Evolutionary conservation across 768 basidiomycete genomes (phyloP).

Genomic region (Chalciporus sphaerocephalus): DNA sequence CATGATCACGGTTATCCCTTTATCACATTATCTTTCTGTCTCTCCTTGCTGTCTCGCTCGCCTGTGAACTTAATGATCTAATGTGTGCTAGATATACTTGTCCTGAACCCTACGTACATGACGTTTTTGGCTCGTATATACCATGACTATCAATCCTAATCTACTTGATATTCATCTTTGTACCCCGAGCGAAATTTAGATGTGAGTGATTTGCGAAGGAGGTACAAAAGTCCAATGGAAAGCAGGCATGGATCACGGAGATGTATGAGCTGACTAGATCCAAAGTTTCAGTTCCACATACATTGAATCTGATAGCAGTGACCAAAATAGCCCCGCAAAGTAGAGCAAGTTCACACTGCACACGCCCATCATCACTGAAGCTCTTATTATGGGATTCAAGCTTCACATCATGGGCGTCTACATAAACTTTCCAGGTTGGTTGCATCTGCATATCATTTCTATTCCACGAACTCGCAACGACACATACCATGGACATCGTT

Average conservation of each 20-base stretch:
- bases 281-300: no score
- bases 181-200: no score
- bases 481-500: slow-evolving; percentile 35
- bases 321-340: no score
- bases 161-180: no score
- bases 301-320: no score
- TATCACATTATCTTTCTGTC: neutral
- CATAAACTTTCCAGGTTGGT: neutral
- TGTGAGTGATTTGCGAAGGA: no score
- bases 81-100: slow-evolving; percentile 5
- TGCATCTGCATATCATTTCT: neutral
- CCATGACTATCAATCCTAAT: neutral
- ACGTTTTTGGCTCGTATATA: neutral
- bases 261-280: no score
- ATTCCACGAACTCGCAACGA: neutral
- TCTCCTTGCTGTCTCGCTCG: slow-evolving; percentile 3
- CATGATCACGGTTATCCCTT: neutral
- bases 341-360: no score
- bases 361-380: no score
- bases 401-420: neutral
- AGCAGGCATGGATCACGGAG: no score
- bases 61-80: slow-evolving; percentile 8
- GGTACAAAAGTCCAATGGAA: no score
- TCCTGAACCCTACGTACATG: neutral
- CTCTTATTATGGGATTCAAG: no score